These are phyloP conservation scores for Mycena haematopus DNA, from an alignment of 768 basidiomycete genomes.

Conservation along the genomic window DNA sequence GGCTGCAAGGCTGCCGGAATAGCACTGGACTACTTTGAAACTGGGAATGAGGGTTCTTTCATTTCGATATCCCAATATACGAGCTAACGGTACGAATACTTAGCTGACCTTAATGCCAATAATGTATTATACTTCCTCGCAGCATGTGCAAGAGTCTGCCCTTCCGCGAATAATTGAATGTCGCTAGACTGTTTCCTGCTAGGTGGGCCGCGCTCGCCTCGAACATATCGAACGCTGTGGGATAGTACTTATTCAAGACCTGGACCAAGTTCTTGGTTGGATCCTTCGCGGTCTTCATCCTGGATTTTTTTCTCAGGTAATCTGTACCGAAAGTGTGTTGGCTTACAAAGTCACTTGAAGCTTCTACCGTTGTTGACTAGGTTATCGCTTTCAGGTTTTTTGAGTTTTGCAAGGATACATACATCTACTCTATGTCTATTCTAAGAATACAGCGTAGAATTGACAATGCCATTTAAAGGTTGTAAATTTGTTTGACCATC, in stretches of 20 bases:
- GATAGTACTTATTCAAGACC: constrained; percentile 40
- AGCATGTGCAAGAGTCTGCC: constrained; percentile 56
- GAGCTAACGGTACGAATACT: not conserved
- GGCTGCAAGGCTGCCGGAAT: constrained; percentile 48
- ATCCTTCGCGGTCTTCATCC: constrained; percentile 59
- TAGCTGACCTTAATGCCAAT: constrained; percentile 20
- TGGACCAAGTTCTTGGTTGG: constrained; percentile 53
- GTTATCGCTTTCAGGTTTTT: no score
- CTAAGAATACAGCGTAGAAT: not conserved
- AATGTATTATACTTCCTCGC: constrained; percentile 54
- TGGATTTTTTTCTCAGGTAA: constrained; percentile 67
- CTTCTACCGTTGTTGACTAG: no score
- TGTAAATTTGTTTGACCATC: constrained; percentile 61
- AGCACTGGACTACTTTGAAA: constrained; percentile 59
- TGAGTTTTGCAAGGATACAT: constrained; percentile 19
- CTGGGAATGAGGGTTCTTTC: constrained; percentile 71
- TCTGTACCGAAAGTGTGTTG: constrained; percentile 62
- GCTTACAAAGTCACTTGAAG: no score
- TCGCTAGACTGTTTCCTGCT: not conserved
- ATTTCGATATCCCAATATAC: not conserved
- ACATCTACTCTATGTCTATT: not conserved
- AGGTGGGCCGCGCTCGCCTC: constrained; percentile 62
- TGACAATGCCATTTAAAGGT: constrained; percentile 31
- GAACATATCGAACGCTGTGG: constrained; percentile 50
- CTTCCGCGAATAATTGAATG: not conserved